Evolutionary conservation across 2,329 filamentous ascomycete species (phyloP).

Genomic region (Blumeria graminis): DNA sequence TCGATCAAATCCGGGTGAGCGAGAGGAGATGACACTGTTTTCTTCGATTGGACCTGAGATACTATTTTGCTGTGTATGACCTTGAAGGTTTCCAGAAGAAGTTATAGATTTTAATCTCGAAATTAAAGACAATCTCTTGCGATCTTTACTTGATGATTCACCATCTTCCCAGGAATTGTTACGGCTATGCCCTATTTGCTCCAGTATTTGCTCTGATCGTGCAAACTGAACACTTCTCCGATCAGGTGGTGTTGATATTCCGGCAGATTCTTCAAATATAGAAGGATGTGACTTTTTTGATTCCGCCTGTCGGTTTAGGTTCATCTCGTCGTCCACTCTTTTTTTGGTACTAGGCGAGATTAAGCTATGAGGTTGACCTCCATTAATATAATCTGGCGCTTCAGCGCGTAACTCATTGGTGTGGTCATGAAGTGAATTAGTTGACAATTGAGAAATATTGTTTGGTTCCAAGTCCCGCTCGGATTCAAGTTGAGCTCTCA

Average conservation of each 20-base stretch:
- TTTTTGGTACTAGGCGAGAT: not conserved
- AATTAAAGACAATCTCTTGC: constrained; percentile 44
- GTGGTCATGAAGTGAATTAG: not conserved
- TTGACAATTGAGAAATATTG: too few relatives aligned
- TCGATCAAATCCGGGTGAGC: constrained; percentile 24
- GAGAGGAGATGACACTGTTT: constrained; percentile 18
- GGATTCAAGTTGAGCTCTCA: too few relatives aligned
- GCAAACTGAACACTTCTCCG: constrained; percentile 57
- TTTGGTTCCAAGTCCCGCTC: too few relatives aligned
- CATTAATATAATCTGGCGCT: constrained; percentile 15
- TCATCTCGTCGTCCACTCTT: not conserved
- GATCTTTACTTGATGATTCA: constrained; percentile 33
- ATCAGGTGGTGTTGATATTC: constrained; percentile 15
- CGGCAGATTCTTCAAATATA: constrained; percentile 4
- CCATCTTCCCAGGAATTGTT: constrained; percentile 41
- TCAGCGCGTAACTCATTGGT: constrained; percentile 4
- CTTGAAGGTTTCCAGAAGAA: constrained; percentile 20
- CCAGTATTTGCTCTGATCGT: constrained; percentile 21
- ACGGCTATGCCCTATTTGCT: constrained; percentile 28
- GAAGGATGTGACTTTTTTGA: not conserved
- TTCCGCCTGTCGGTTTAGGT: not conserved
- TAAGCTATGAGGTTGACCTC: constrained; percentile 10
- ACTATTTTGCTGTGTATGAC: constrained; percentile 21
- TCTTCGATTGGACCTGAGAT: constrained; percentile 14
- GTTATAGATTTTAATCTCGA: constrained; percentile 56